Base-by-base conservation (phyloP, 305 asterid species). In the Plantago rigida region DNA sequence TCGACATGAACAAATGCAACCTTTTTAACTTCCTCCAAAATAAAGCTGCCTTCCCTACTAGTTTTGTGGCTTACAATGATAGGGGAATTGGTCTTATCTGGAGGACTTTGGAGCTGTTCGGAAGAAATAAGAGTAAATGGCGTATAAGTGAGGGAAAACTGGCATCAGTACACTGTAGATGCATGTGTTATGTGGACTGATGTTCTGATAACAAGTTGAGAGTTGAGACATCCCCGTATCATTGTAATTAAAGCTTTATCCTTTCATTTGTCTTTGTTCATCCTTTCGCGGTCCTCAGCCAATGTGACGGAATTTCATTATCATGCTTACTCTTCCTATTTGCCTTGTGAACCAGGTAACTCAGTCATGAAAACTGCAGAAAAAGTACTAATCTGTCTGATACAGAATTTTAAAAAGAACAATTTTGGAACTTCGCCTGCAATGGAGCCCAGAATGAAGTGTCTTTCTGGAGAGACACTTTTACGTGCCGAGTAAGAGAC, bases 321-420 rank as follows among this genome's bases (percentile, higher is more conserved):
- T 53, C 59, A 53, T 39, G 3, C 29, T 53, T 34, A 53, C 19
- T 53, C 17, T 28, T 28, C 39, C 13, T 9, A 53, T 4, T 53
- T 39, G 14, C 59, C 59, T 39, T 53, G 42, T 53, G 41, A 26
- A 26, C 42, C 42, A 53, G 59, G 59, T 34, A 53, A 53, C 42
- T 28, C 11, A 19, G 59, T 1, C 14, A 53, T 53, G 59, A 53
- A 22, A 22, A 22, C 2, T 22, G 26, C 26, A 22, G 26, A 2
- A 22, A 22, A 22, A 22, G 13, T 52, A 5, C 42, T 36, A 36
- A 36, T 36, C 42, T 36, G 42, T 36, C 41, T 52, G 17, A 24
- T 52, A 52, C 58, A 10, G 42, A 52, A 6, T 51, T 19, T 51
- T 29, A 19, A 51, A 19, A 51, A 51, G 34, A 19, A 19, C 13